Percentiles rank a stretch among this genome's conserved stretches.
phyloP scores from a whole-genome alignment of 2,329 filamentous ascomycete species.

The Orbilia oligospora region DNA sequence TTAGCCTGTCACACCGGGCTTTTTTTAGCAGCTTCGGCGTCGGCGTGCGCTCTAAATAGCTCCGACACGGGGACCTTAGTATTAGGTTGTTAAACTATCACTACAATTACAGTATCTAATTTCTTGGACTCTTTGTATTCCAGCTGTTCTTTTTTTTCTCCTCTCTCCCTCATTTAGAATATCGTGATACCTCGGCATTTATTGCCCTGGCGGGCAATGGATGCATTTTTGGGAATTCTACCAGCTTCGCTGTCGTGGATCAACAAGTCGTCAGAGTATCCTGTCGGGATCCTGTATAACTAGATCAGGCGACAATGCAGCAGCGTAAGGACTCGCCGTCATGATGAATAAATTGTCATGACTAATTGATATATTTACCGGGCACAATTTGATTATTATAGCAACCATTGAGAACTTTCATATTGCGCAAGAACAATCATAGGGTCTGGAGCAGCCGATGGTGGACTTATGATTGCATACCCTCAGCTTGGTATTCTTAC shows the following conservation, averaged over 20 bases:
- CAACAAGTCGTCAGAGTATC: slow-evolving; percentile 9
- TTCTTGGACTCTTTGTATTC: neutral
- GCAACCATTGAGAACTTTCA: neutral
- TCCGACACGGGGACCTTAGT: slow-evolving; percentile 15
- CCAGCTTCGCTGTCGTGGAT: slow-evolving; percentile 45
- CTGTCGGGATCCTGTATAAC: slow-evolving; percentile 10
- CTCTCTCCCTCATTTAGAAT: slow-evolving; percentile 13
- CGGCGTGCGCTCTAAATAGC: slow-evolving; percentile 38
- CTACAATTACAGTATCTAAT: slow-evolving; percentile 21
- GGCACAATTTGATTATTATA: neutral
- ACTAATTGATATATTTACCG: slow-evolving; percentile 1
- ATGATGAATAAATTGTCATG: slow-evolving; percentile 4
- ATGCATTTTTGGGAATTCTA: neutral
- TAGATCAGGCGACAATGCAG: slow-evolving; percentile 33
- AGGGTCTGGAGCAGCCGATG: neutral
- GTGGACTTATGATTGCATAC: slow-evolving; percentile 8
- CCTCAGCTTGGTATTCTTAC: neutral
- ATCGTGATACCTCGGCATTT: slow-evolving; percentile 24
- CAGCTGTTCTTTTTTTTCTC: slow-evolving; percentile 1
- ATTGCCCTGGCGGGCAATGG: neutral
- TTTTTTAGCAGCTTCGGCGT: slow-evolving; percentile 53
- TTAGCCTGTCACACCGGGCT: neutral
- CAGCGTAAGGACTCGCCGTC: slow-evolving; percentile 17
- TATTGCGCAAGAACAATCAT: neutral
- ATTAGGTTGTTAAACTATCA: neutral